Evolutionary conservation across 306 rosid genomes (phyloP).

Genomic region (Dryas octopetala): DNA sequence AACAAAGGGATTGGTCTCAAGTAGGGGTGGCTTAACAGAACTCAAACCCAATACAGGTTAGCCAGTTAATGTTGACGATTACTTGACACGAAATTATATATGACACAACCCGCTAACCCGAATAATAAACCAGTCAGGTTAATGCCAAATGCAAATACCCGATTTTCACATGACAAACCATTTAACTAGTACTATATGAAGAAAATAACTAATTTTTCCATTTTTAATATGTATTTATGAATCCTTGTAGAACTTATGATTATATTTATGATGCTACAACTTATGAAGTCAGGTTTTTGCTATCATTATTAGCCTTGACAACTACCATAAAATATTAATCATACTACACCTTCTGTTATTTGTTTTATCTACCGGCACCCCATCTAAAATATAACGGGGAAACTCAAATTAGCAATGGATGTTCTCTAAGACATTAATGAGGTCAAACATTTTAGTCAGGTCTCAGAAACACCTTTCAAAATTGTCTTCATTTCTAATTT

Average conservation of each 20-base stretch:
- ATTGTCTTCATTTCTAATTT: neutral
- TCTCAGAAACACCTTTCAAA: neutral
- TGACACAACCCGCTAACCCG: neutral
- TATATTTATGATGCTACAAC: too few species aligned
- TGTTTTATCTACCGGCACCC: neutral
- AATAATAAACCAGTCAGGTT: neutral
- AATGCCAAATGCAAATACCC: neutral
- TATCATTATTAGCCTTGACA: neutral
- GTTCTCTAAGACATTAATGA: neutral
- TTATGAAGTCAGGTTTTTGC: neutral
- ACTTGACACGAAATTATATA: neutral
- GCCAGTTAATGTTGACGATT: neutral
- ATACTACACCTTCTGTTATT: neutral
- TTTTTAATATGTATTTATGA: neutral
- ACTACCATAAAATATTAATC: neutral
- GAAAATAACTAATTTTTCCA: neutral
- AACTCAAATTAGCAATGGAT: neutral
- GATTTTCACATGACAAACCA: neutral
- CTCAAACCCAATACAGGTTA: neutral
- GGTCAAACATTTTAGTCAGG: constrained; percentile 1
- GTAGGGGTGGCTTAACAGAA: neutral
- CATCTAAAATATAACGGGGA: neutral
- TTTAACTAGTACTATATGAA: neutral
- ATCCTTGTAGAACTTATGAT: neutral
- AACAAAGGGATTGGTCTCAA: neutral